Evolutionary conservation across 306 rosid genomes (phyloP), one percentile per base, ranked within the genome.

Genomic region (Malus sieversii): DNA sequence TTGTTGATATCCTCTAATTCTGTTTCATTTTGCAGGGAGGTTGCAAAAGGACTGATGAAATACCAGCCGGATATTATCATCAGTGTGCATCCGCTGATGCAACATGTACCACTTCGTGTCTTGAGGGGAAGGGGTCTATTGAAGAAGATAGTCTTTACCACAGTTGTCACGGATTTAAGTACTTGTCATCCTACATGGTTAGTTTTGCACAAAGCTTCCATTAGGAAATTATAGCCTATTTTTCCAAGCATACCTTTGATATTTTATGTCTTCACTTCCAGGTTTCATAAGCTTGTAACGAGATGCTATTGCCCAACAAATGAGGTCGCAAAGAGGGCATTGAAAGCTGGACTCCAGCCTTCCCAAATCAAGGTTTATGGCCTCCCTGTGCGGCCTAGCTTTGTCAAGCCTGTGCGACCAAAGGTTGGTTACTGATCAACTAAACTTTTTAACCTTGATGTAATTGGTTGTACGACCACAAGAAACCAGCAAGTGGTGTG

Each of bases 111-210:
- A 11, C 97, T 92, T 79, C 98, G 98, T 32, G 59, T 95, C 74
- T 85, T 95, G 92, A 89, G 97, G 85, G 68, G 92, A 46, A 95
- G 79, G 82, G 99, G 99, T 75, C 93, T 92, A 62, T 79, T 95
- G 84, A 78, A 90, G 74, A 90, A 95, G 88, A 95, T 95, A 72
- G 96, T 92, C 79, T 95, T 95, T 82, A 95, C 99, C 64, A 95
- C 99, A 51, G 99, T 95, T 22, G 57, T 95, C 76, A 95, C 99
- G 19, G 99, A 95, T 92, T 87, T 95, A 82, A 95, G 99, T 91
- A 95, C 99, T 4, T 95, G 99, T 84, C 99, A 95, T 84, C 99
- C 99, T 29, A 95, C 99, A 73, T 95, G 99, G 99, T 92, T 60
- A 69, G 96, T 85, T 83, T 66, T 60, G 55, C 38, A 25, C 51